Percentiles rank a stretch among this genome's conserved stretches.
These are phyloP conservation scores for Phytophthora agathidicida DNA, from an alignment of 352 stramenopile genomes.

Conservation along the genomic window DNA sequence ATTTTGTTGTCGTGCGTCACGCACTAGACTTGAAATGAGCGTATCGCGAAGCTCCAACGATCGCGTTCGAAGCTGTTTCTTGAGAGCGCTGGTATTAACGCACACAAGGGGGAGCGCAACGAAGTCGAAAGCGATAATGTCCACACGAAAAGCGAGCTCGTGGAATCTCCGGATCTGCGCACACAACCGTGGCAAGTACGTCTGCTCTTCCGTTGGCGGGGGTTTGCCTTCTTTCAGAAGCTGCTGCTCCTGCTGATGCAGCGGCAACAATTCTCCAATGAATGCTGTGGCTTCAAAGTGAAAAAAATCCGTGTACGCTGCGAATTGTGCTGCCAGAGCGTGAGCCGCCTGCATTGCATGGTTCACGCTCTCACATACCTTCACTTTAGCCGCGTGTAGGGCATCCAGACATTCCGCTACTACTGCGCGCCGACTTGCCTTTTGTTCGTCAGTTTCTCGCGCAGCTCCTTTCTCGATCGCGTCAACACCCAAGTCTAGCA, in stretches of 20 bases:
- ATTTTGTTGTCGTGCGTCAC: constrained; percentile 82
- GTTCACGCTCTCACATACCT: constrained; percentile 62
- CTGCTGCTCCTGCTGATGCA: constrained; percentile 43
- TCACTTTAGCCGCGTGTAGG: constrained; percentile 53
- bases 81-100: constrained; percentile 69
- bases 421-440: constrained; percentile 30
- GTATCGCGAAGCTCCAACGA: constrained; percentile 77
- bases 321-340: constrained; percentile 72
- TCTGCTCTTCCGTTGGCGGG: constrained; percentile 15
- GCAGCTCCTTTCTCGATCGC: background rate
- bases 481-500: constrained; percentile 64
- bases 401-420: constrained; percentile 53
- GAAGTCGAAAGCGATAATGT: constrained; percentile 74
- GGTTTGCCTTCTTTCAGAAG: constrained; percentile 28
- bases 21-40: constrained; percentile 84
- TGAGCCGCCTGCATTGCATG: constrained; percentile 71
- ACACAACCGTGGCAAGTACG: constrained; percentile 59
- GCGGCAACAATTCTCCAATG: constrained; percentile 58
- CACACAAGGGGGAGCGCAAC: constrained; percentile 83
- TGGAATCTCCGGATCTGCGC: constrained; percentile 83
- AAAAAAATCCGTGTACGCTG: constrained; percentile 84
- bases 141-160: constrained; percentile 59
- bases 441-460: constrained; percentile 3
- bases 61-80: constrained; percentile 68
- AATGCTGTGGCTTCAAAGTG: constrained; percentile 81